Conservation (phyloP, 768 basidiomycete species). For the Cystoderma amianthinum region DNA sequence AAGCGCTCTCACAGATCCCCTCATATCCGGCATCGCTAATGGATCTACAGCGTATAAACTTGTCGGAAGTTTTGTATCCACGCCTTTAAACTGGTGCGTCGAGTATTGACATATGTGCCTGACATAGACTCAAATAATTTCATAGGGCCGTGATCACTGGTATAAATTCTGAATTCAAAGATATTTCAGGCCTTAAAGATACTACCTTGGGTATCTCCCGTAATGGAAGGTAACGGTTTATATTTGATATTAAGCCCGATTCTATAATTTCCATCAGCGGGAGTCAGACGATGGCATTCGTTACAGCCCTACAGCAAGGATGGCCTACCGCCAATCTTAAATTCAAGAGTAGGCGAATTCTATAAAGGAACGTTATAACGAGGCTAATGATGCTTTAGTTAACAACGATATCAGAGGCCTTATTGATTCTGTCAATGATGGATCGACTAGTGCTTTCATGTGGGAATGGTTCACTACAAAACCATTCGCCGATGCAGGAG, state of each 20-base stretch:
- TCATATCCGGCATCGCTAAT: conserved; percentile 91
- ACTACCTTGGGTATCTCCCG: conserved; percentile 88
- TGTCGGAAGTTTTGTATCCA: conserved; percentile 86
- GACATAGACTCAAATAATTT: background rate
- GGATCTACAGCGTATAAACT: conserved; percentile 86
- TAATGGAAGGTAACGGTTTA: conserved; percentile 61
- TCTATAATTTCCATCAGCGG: conserved; percentile 58
- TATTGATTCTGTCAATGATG: conserved; percentile 82
- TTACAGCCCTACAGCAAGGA: conserved; percentile 85
- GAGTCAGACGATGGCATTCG: conserved; percentile 92
- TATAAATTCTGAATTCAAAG: conserved; percentile 59
- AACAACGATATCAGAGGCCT: conserved; percentile 79
- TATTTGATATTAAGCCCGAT: background rate
- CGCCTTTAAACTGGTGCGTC: conserved; percentile 78
- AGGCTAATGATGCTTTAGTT: conserved; percentile 31
- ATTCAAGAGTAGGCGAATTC: conserved; percentile 54
- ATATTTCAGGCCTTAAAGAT: conserved; percentile 68
- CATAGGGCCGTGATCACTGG: conserved; percentile 91
- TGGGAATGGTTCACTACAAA: conserved; percentile 88
- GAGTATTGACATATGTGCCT: background rate
- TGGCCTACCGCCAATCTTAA: conserved; percentile 61
- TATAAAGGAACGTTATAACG: background rate
- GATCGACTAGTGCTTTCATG: conserved; percentile 86
- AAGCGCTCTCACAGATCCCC: conserved; percentile 83
- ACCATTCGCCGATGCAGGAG: conserved; percentile 70